Conservation (phyloP, 208 protist genomes). For the Acanthamoeba sp. region DNA sequence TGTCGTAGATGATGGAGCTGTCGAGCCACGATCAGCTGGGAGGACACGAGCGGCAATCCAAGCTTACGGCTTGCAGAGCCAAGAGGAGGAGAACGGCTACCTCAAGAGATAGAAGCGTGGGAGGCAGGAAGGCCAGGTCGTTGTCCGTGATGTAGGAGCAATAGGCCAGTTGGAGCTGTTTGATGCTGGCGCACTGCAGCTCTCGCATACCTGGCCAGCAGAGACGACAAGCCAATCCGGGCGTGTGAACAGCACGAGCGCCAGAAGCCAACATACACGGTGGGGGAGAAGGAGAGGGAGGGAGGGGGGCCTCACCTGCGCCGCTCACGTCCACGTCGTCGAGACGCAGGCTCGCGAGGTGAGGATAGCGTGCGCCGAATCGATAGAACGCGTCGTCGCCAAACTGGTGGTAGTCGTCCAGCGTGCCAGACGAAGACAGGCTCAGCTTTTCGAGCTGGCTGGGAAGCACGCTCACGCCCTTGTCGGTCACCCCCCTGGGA, state of each 20-base stretch:
- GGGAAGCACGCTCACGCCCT: slow-evolving; percentile 16
- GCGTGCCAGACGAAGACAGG: slow-evolving; percentile 40
- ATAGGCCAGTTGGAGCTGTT: slow-evolving; percentile 34
- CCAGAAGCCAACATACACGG: not conserved
- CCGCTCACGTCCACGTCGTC: slow-evolving; percentile 41
- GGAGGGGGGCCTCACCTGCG: too few relatives aligned
- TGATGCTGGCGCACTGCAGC: not conserved
- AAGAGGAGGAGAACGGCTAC: not conserved
- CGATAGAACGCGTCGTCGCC: slow-evolving; percentile 35
- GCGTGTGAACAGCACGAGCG: too few relatives aligned
- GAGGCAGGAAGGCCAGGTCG: not conserved
- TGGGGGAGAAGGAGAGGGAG: not conserved
- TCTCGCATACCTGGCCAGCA: slow-evolving; percentile 53
- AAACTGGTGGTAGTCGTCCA: slow-evolving; percentile 59
- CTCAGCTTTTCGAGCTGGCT: not conserved
- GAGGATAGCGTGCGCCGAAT: slow-evolving; percentile 6
- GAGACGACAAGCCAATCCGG: too few relatives aligned
- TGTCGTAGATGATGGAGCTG: slow-evolving; percentile 16
- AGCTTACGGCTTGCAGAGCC: too few relatives aligned
- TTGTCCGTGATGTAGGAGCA: slow-evolving; percentile 40
- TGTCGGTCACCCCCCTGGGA: slow-evolving; percentile 42
- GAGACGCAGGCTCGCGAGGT: not conserved
- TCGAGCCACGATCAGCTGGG: not conserved
- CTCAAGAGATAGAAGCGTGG: slow-evolving; percentile 18
- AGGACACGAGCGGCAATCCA: too few relatives aligned